phyloP scores from a whole-genome alignment of 192 early-diverging fungal species.

The Backusella liffmaniae region DNA sequence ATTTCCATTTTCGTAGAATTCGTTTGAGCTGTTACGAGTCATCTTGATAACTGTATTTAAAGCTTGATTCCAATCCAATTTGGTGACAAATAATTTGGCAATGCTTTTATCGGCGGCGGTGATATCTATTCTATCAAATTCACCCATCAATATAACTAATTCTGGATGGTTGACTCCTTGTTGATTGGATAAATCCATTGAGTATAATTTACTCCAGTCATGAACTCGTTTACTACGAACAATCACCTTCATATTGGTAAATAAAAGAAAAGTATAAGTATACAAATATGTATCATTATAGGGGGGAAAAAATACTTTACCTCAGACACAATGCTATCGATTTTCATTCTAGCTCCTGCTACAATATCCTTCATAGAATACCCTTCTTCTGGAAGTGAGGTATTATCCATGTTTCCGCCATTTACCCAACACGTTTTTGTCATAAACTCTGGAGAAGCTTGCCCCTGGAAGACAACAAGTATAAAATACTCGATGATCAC shows the following conservation, averaged over 20 bases:
- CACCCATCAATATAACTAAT: constrained; percentile 3
- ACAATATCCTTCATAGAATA: constrained; percentile 14
- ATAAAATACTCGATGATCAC: constrained; percentile 20
- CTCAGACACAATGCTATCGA: constrained; percentile 20
- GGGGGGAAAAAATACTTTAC: neutral
- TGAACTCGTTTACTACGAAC: constrained; percentile 10
- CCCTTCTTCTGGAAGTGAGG: constrained; percentile 4
- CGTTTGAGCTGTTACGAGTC: constrained; percentile 3
- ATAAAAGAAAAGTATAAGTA: neutral
- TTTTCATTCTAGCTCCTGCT: constrained; percentile 4
- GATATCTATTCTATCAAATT: constrained; percentile 25
- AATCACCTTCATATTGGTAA: constrained; percentile 15
- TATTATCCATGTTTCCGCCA: neutral
- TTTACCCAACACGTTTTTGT: constrained; percentile 3
- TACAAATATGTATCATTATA: neutral
- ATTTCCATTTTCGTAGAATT: constrained; percentile 11
- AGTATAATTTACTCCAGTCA: constrained; percentile 27
- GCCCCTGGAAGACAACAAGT: constrained; percentile 10
- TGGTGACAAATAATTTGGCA: constrained; percentile 5
- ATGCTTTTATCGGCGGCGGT: constrained; percentile 18
- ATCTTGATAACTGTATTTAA: constrained; percentile 9
- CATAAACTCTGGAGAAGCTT: neutral
- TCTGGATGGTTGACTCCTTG: constrained; percentile 8
- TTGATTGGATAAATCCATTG: neutral
- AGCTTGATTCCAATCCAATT: constrained; percentile 19